Percentiles rank a stretch among this genome's conserved stretches.
phyloP scores from a whole-genome alignment of 2,329 filamentous ascomycete genomes.

The Pseudocercospora macadamiae region DNA sequence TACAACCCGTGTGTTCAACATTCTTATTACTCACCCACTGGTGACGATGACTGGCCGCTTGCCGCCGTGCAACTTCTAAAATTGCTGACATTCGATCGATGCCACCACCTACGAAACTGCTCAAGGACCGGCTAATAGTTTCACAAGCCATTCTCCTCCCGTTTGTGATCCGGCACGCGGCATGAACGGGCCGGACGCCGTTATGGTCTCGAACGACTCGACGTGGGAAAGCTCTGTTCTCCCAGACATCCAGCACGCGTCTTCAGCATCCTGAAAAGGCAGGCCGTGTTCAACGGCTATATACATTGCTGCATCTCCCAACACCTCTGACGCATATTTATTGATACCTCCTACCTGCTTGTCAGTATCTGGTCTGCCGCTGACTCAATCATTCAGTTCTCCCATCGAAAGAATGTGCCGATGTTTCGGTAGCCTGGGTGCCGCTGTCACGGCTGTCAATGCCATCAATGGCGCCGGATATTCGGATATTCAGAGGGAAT shows the following conservation, averaged over 20 bases:
- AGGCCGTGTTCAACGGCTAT: constrained; percentile 4
- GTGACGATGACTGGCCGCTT: no score
- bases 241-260: neutral
- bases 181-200: neutral
- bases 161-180: neutral
- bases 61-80: no score
- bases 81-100: neutral
- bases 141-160: neutral
- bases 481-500: no score
- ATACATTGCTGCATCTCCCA: neutral
- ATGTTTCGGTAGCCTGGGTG: neutral
- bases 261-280: neutral
- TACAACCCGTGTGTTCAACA: no score
- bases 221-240: constrained; percentile 1
- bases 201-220: neutral
- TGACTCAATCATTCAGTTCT: neutral
- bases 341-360: neutral
- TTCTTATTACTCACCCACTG: neutral
- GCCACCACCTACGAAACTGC: neutral
- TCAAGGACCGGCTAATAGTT: constrained; percentile 1
- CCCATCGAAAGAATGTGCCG: neutral
- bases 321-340: neutral
- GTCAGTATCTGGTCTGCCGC: neutral
- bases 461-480: neutral
- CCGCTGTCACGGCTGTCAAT: neutral